Evolutionary conservation across 2,329 filamentous ascomycete genomes (phyloP).

Genomic region (Ceratocystis huliohia): DNA sequence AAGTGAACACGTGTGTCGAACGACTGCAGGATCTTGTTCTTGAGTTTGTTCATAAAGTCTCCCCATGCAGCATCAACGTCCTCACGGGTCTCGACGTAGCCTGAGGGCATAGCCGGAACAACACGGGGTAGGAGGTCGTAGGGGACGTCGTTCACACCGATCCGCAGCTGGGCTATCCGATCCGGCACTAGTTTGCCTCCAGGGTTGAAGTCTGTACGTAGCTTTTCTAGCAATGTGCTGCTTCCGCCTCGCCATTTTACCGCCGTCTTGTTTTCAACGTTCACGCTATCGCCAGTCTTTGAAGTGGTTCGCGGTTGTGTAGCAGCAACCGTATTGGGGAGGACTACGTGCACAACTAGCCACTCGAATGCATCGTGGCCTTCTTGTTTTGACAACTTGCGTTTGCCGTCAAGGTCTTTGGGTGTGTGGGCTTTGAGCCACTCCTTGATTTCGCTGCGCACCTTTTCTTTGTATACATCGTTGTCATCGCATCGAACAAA

Average conservation of each 20-base stretch:
- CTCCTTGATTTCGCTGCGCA: constrained; percentile 67
- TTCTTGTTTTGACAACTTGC: constrained; percentile 53
- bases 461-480: constrained; percentile 74
- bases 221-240: constrained; percentile 75
- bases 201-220: constrained; percentile 80
- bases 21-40: constrained; percentile 71
- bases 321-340: constrained; percentile 71
- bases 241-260: constrained; percentile 69
- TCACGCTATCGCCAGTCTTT: constrained; percentile 39
- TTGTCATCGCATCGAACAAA: constrained; percentile 90
- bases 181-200: constrained; percentile 55
- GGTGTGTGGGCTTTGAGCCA: constrained; percentile 73
- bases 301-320: constrained; percentile 58
- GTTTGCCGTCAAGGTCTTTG: constrained; percentile 33
- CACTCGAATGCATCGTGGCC: constrained; percentile 96
- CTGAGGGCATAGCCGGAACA: constrained; percentile 48
- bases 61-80: constrained; percentile 74
- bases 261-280: constrained; percentile 47
- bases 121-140: constrained; percentile 52
- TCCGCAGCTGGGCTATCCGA: constrained; percentile 71
- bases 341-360: constrained; percentile 83
- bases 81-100: constrained; percentile 56
- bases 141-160: constrained; percentile 57
- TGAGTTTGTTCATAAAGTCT: constrained; percentile 75
- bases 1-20: constrained; percentile 85